Base-by-base conservation (phyloP, 2,329 filamentous ascomycete species). In the Xylariaceae sp. region DNA sequence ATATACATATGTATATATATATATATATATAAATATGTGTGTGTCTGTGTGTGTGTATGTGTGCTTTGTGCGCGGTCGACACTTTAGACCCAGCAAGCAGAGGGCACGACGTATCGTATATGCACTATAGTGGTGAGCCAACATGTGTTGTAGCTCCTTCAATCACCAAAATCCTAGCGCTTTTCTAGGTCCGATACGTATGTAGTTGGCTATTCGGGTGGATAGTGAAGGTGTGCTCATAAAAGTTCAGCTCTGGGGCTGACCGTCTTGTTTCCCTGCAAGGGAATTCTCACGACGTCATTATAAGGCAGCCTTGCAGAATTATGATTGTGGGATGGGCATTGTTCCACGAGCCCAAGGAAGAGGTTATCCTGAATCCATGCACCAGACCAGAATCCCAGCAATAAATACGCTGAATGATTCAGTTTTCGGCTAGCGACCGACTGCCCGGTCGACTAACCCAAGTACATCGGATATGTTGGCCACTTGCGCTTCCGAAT, bases 21-120 rank as follows among this genome's bases (percentile, higher is more conserved):
- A n/a, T n/a, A n/a, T n/a, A n/a, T n/a, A n/a, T n/a, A n/a, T n/a
- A n/a, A n/a, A n/a, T n/a, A n/a, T n/a, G n/a, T n/a, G n/a, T n/a
- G n/a, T n/a, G n/a, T n/a, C n/a, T n/a, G n/a, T n/a, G n/a, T n/a
- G n/a, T n/a, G n/a, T n/a, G n/a, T n/a, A n/a, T n/a, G n/a, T n/a
- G n/a, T n/a, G n/a, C n/a, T n/a, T 48, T 48, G 51, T 21, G 43
- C n/a, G 37, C 21, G 1, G 40, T 20, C 44, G 45, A 37, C 29
- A 23, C 44, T 50, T 20, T 48, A 45, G 29, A 26, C 19, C 5
- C 19, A 40, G 48, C 26, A 20, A 19, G 14, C 16, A 44, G 37
- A 57, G 45, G 44, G 53, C 63, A 67, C 65, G 20, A 55, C 60
- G 44, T 56, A 52, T 68, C 65, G 67, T 68, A 63, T 69, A 69